Percentiles rank a stretch among this genome's conserved stretches.
Conservation (phyloP, 306 rosid genomes). For the Arachis hypogaea region DNA sequence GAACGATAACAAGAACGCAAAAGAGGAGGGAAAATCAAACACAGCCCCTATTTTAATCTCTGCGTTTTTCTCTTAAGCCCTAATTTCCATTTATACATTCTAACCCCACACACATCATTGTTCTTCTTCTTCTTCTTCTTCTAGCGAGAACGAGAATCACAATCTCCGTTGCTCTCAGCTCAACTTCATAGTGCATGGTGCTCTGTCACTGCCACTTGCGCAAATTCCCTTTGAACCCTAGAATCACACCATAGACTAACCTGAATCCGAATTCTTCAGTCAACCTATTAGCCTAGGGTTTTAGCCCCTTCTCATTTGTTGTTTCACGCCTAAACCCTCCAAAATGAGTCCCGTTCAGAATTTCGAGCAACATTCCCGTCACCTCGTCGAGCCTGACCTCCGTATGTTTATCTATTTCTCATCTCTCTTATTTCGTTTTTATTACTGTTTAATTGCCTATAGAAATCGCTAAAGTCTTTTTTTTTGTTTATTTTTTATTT, state of each 20-base stretch:
- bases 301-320: slow-evolving; percentile 22
- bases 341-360: slow-evolving; percentile 94
- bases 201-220: neutral
- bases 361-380: slow-evolving; percentile 90
- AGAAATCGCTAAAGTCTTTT: neutral
- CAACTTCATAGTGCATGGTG: neutral
- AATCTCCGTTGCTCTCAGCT: slow-evolving; percentile 1
- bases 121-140: slow-evolving; percentile 3
- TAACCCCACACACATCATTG: neutral
- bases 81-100: neutral
- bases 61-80: slow-evolving; percentile 2
- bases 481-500: neutral
- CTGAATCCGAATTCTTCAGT: slow-evolving; percentile 4
- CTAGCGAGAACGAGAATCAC: neutral
- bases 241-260: slow-evolving; percentile 14
- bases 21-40: slow-evolving; percentile 37
- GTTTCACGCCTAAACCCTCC: neutral
- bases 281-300: slow-evolving; percentile 48
- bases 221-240: slow-evolving; percentile 45
- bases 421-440: neutral
- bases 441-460: slow-evolving; percentile 23
- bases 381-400: slow-evolving; percentile 72
- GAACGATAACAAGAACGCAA: neutral
- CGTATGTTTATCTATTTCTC: slow-evolving; percentile 50
- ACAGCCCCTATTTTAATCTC: neutral